Percentiles rank a stretch among this genome's conserved stretches.
Conservation (phyloP, 208 protist genomes). For the Leptomonas pyrrhocoris region DNA sequence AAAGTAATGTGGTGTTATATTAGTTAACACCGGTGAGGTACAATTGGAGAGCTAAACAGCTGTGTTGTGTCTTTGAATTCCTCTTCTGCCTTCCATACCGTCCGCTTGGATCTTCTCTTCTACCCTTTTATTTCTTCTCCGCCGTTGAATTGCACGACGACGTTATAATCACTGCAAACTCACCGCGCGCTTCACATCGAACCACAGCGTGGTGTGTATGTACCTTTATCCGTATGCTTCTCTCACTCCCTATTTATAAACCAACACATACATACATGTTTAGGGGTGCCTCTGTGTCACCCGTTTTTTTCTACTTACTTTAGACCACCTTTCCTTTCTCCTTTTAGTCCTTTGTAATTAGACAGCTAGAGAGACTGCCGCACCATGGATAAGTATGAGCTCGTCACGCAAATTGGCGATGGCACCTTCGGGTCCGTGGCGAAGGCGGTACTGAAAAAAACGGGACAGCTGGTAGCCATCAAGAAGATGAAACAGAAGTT, state of each 20-base stretch:
- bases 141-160: too few relatives aligned
- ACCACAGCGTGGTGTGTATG: too few relatives aligned
- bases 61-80: background rate
- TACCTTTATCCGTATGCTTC: conserved; percentile 1
- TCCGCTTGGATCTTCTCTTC: too few relatives aligned
- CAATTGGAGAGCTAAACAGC: conserved; percentile 1
- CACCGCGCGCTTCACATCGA: too few relatives aligned
- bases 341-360: conserved; percentile 7
- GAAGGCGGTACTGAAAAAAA: conserved; percentile 92
- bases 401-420: conserved; percentile 94
- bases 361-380: conserved; percentile 5
- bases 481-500: conserved; percentile 99
- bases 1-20: too few relatives aligned
- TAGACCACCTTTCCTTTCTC: conserved; percentile 16
- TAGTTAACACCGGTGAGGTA: too few relatives aligned
- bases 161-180: too few relatives aligned
- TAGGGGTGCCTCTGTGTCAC: background rate
- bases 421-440: conserved; percentile 96
- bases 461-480: conserved; percentile 96
- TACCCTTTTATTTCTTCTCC: too few relatives aligned
- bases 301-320: background rate
- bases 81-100: background rate
- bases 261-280: conserved; percentile 1
- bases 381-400: conserved; percentile 94
- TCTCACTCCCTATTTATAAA: conserved; percentile 1